These are phyloP conservation scores for Pythium grandisporangium DNA, from an alignment of 352 stramenopile genomes.

Conservation along the genomic window DNA sequence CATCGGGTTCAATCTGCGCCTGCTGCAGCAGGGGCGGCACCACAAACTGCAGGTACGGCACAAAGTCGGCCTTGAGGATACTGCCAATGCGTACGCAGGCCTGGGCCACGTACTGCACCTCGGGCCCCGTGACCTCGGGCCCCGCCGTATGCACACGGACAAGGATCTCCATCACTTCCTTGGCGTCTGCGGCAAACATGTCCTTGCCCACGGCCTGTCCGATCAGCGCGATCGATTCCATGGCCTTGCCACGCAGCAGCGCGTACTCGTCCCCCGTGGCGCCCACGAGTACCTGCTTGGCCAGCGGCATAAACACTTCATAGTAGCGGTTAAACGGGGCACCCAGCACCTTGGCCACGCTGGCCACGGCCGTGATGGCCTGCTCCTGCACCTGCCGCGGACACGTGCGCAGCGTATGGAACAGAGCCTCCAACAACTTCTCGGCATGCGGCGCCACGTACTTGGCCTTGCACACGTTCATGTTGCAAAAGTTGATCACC, in stretches of 20 bases:
- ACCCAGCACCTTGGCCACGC: slow-evolving; percentile 77
- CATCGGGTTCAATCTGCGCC: slow-evolving; percentile 71
- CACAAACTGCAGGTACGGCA: slow-evolving; percentile 78
- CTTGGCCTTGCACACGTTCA: slow-evolving; percentile 75
- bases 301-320: slow-evolving; percentile 82
- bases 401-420: slow-evolving; percentile 65
- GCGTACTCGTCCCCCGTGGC: slow-evolving; percentile 68
- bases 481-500: slow-evolving; percentile 83
- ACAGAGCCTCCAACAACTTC: slow-evolving; percentile 67
- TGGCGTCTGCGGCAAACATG: slow-evolving; percentile 63
- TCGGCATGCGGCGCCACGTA: slow-evolving; percentile 57
- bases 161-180: slow-evolving; percentile 84
- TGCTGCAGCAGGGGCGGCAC: slow-evolving; percentile 78
- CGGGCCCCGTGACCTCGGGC: slow-evolving; percentile 56
- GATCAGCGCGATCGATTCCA: slow-evolving; percentile 85
- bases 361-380: slow-evolving; percentile 79
- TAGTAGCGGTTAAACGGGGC: slow-evolving; percentile 75
- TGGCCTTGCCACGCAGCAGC: slow-evolving; percentile 77
- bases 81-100: slow-evolving; percentile 81
- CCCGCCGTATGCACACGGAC: slow-evolving; percentile 65
- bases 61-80: slow-evolving; percentile 83
- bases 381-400: slow-evolving; percentile 83
- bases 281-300: slow-evolving; percentile 77
- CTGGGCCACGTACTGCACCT: slow-evolving; percentile 83
- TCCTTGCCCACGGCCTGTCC: slow-evolving; percentile 84